Base-by-base conservation (phyloP, 2,329 filamentous ascomycete species). In the Apiospora saccharicola region DNA sequence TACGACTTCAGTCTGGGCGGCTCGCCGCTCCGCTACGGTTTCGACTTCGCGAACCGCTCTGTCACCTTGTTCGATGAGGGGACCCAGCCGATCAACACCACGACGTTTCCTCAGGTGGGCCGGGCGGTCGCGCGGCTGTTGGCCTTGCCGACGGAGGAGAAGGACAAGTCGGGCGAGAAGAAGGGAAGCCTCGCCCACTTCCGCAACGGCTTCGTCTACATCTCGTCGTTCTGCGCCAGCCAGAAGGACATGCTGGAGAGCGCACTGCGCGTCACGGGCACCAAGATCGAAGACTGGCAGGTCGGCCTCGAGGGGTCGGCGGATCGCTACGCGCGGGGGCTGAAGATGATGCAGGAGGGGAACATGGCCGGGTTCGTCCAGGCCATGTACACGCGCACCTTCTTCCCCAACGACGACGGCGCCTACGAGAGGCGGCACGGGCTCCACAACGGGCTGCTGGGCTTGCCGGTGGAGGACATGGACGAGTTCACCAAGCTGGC, bases 241-340 rank as follows among this genome's bases (percentile, higher is more conserved):
- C 92, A 94, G 79, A 84, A 85, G 14, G 91, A 93, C 13, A 93
- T 93, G 83, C 85, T 93, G 71, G 86, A 87, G 51, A 87, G 86
- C n/a, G 80, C 91, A 16, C 85, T 90, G 76, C 86, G 87, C 30
- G 90, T 90, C 4, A 87, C 88, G 0, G 86, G 86, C 0, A 89
- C 87, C 0, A 87, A 81, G 1, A 1, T 41, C 10, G 81, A 79
- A 0, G 91, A 93, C 76, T 94, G 91, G 91, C 85, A 78, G 2
- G 85, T 93, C 71, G 82, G 77, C 1, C 80, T 85, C 10, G 86
- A 90, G 79, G 75, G 79, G 0, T 80, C 83, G 1, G 74, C 82
- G 53, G 80, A 88, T 78, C 85, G 90, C 30, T 89, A 85, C 73
- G 79, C 82, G 70, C 83, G 86, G 1, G 90, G 85, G 0, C 73